phyloP scores from a whole-genome alignment of 768 basidiomycete genomes.

The Termitomyces sp. region DNA sequence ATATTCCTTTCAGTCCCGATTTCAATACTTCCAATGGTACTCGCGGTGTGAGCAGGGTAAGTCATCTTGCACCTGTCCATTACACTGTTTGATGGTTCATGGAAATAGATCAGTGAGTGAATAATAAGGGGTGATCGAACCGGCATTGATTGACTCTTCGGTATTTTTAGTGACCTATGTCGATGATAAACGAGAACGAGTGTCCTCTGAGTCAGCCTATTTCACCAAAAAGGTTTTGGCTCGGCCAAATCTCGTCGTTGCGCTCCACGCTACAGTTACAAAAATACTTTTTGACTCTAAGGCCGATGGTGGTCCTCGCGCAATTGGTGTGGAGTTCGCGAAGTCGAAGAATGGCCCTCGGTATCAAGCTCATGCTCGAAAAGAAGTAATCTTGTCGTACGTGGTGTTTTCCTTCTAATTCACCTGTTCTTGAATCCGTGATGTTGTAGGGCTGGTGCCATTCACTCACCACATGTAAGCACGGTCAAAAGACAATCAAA shows the following conservation, averaged over 20 bases:
- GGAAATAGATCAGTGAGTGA: slow-evolving; percentile 26
- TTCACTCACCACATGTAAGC: slow-evolving; percentile 58
- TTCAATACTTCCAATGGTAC: slow-evolving; percentile 55
- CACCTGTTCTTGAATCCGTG: not conserved
- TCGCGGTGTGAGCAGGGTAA: slow-evolving; percentile 50
- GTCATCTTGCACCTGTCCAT: no score
- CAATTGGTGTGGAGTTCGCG: slow-evolving; percentile 56
- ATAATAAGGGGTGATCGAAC: not conserved
- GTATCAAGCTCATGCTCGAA: slow-evolving; percentile 43
- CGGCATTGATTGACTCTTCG: slow-evolving; percentile 1
- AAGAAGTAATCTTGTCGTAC: slow-evolving; percentile 57
- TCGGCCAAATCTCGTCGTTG: slow-evolving; percentile 59
- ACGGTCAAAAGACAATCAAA: not conserved
- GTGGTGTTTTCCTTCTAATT: not conserved
- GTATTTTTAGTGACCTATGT: slow-evolving; percentile 58
- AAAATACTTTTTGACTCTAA: slow-evolving; percentile 42
- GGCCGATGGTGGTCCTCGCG: slow-evolving; percentile 31
- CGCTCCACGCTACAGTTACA: slow-evolving; percentile 49
- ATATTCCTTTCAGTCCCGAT: slow-evolving; percentile 51
- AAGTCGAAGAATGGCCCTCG: slow-evolving; percentile 25
- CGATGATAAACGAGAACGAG: slow-evolving; percentile 43
- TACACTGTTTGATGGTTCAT: not conserved
- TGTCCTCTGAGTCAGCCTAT: slow-evolving; percentile 61
- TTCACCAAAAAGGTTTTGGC: slow-evolving; percentile 56
- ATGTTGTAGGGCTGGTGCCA: slow-evolving; percentile 48